Evolutionary conservation across 495 filamentous ascomycete genomes (phyloP).

Genomic region (Darksidea phi): DNA sequence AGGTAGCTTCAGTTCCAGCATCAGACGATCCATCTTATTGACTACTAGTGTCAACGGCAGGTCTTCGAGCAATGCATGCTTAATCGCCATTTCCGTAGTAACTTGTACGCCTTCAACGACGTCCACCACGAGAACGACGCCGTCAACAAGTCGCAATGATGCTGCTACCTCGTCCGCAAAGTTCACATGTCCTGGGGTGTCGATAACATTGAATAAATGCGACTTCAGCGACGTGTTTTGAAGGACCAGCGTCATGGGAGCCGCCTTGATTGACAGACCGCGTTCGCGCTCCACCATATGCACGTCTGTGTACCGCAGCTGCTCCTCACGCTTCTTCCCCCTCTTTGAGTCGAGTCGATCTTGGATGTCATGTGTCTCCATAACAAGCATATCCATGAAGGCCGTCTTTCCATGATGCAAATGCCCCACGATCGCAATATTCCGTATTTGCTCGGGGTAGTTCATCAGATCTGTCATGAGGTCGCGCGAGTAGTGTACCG

Average conservation of each 20-base stretch:
- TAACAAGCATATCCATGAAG: slow-evolving; percentile 96
- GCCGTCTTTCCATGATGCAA: slow-evolving; percentile 97
- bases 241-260: slow-evolving; percentile 91
- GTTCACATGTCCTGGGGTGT: slow-evolving; percentile 96
- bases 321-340: slow-evolving; percentile 81
- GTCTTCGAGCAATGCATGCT: slow-evolving; percentile 86
- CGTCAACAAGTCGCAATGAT: slow-evolving; percentile 82
- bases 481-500: slow-evolving; percentile 78
- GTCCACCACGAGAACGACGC: slow-evolving; percentile 90
- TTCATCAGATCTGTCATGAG: slow-evolving; percentile 98
- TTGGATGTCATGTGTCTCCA: slow-evolving; percentile 85
- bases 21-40: slow-evolving; percentile 96
- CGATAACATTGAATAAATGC: slow-evolving; percentile 91
- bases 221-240: slow-evolving; percentile 88
- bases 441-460: slow-evolving; percentile 89
- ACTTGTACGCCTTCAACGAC: slow-evolving; percentile 97
- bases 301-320: slow-evolving; percentile 90
- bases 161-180: slow-evolving; percentile 96
- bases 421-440: slow-evolving; percentile 88
- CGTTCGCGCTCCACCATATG: slow-evolving; percentile 85
- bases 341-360: slow-evolving; percentile 73
- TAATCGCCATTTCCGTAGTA: slow-evolving; percentile 95
- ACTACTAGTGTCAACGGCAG: slow-evolving; percentile 85
- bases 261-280: slow-evolving; percentile 88
- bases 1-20: slow-evolving; percentile 90